Evolutionary conservation across 2,329 filamentous ascomycete genomes (phyloP), one percentile per base, ranked within the genome.

Genomic region (Stagonosporopsis chrysanthemi): DNA sequence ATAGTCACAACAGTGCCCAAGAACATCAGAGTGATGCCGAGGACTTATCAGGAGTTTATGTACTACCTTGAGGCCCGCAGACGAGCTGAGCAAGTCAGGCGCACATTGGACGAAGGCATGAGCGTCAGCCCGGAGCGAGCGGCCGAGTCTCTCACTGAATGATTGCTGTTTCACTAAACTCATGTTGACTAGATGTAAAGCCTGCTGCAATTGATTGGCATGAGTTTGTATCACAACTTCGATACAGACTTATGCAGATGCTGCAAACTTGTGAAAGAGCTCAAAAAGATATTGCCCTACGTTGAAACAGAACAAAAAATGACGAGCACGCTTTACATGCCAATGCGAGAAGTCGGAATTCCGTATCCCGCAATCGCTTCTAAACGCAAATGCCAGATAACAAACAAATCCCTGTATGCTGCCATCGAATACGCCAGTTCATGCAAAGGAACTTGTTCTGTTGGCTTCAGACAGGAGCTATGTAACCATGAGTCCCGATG

Each of bases 11-110:
- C 83, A 51, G 86, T 90, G 2, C 83, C 87, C 52, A 84, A 82
- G 67, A 83, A 88, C 64, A 80, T 90, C 42, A 83, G 86, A 66
- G 84, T 90, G 19, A 85, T 90, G 79, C 88, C 88, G 4, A 79
- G 82, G 70, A 84, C 80, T 12, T 88, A 88, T 65, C 80, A 81
- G 41, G 86, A 88, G 64, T 87, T 86, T 62, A 88, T 88, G 86
- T 80, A 86, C 71, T 88, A 86, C 72, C 79, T 87, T 15, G 86
- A 88, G 77, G 85, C 86, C 6, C 75, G 84, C 45, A 76, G 86
- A 62, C 74, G 86, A 55, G 84, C 83, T 3, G 76, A 81, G 63
- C 80, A 82, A 65, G 81, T 87, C 43, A 69, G 68, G 50, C 64
- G 70, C 50, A 75, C 63, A 31, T 42, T 74, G 19, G 64, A 71